These are phyloP conservation scores for Lodderomyces theae DNA, from an alignment of 1,139 yeast genomes.

Conservation along the genomic window DNA sequence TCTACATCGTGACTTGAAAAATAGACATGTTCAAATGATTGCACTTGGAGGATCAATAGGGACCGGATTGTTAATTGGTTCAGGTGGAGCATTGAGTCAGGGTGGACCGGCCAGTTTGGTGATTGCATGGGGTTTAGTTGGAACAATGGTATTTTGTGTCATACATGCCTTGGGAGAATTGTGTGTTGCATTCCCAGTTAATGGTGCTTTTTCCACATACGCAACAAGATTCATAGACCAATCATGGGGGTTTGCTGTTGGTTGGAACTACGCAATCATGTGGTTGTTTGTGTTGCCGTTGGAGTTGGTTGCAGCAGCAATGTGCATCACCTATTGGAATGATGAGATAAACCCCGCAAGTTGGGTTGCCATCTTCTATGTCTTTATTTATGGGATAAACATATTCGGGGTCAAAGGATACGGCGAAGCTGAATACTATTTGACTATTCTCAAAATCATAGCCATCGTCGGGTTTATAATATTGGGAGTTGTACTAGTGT, in stretches of 20 bases:
- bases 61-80: constrained; percentile 71
- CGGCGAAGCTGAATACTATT: constrained; percentile 70
- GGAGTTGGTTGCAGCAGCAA: constrained; percentile 74
- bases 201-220: constrained; percentile 77
- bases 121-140: constrained; percentile 66
- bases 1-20: constrained; percentile 38
- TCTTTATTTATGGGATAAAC: constrained; percentile 54
- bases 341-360: constrained; percentile 60
- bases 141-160: constrained; percentile 68
- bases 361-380: constrained; percentile 61
- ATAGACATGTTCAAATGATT: constrained; percentile 59
- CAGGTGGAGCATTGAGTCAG: constrained; percentile 60
- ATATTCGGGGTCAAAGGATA: constrained; percentile 70
- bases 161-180: constrained; percentile 86
- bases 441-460: constrained; percentile 56
- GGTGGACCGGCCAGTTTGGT: constrained; percentile 84
- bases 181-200: constrained; percentile 74
- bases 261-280: constrained; percentile 79
- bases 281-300: constrained; percentile 77
- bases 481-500: constrained; percentile 56
- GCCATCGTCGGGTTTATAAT: constrained; percentile 67
- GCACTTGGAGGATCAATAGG: constrained; percentile 69
- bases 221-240: constrained; percentile 68
- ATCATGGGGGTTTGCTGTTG: constrained; percentile 76
- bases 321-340: constrained; percentile 67